Percentiles rank a stretch among this genome's conserved stretches.
Evolutionary conservation across 2,329 filamentous ascomycete species (phyloP).

Genomic region (Fusarium sp.): DNA sequence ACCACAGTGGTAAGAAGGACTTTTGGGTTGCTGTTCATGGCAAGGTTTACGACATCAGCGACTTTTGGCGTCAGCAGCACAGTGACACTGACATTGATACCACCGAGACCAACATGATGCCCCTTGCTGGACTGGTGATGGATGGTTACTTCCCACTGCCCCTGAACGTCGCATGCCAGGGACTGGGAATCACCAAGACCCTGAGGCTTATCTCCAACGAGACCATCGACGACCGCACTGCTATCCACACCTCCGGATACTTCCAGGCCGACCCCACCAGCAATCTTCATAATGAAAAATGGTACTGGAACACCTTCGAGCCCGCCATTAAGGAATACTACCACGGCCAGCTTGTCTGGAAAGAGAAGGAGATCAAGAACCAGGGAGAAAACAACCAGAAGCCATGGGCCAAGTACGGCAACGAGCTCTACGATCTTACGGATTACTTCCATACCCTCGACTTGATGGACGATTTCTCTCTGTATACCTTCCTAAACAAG

Average conservation of each 20-base stretch:
- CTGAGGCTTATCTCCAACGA: conserved; percentile 72
- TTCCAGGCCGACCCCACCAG: conserved; percentile 65
- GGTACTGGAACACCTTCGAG: conserved; percentile 82
- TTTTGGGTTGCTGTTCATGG: conserved; percentile 91
- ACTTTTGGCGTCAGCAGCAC: conserved; percentile 88
- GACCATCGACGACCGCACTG: conserved; percentile 67
- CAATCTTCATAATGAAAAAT: conserved; percentile 71
- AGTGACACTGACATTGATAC: conserved; percentile 77
- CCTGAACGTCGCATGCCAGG: conserved; percentile 78
- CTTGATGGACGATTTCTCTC: conserved; percentile 61
- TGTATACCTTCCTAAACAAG: conserved; percentile 79
- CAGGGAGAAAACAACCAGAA: conserved; percentile 76
- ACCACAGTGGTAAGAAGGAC: conserved; percentile 78
- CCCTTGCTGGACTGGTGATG: conserved; percentile 81
- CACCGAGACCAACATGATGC: conserved; percentile 74
- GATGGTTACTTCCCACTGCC: conserved; percentile 89
- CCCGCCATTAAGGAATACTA: conserved; percentile 87
- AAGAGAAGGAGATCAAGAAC: conserved; percentile 65
- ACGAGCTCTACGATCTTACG: conserved; percentile 87
- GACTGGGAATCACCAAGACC: conserved; percentile 72
- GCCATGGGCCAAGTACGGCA: conserved; percentile 83
- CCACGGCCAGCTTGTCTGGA: conserved; percentile 86
- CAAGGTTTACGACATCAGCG: conserved; percentile 89
- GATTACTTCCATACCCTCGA: conserved; percentile 88
- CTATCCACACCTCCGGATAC: conserved; percentile 77